phyloP scores from a whole-genome alignment of 495 filamentous ascomycete genomes.

The Glutinoglossum americanum region DNA sequence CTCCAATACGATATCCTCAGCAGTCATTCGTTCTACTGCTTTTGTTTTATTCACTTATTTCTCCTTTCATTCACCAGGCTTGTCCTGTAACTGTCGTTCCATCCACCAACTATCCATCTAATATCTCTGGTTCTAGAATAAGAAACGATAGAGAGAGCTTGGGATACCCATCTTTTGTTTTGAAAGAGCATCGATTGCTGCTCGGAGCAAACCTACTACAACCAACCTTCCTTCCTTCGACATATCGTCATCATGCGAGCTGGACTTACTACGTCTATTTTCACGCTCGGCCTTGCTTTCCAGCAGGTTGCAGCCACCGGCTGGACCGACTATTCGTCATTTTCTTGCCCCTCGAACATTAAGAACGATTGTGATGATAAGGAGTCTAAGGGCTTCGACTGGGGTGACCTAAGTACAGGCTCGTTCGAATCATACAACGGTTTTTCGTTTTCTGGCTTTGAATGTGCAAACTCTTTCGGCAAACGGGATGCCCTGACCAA shows the following conservation, averaged over 20 bases:
- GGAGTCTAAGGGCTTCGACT: constrained; percentile 50
- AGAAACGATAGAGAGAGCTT: neutral
- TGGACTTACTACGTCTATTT: neutral
- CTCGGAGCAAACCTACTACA: neutral
- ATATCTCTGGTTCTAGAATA: neutral
- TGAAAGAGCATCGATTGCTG: neutral
- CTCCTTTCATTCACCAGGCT: neutral
- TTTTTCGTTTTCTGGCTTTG: constrained; percentile 52
- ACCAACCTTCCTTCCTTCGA: neutral
- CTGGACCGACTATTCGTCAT: constrained; percentile 39
- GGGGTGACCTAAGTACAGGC: constrained; percentile 37
- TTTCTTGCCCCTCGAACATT: constrained; percentile 47
- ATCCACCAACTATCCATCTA: neutral
- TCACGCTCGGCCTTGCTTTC: constrained; percentile 2
- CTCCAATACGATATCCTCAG: neutral
- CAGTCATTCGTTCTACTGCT: constrained; percentile 2
- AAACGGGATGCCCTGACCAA: constrained; percentile 13
- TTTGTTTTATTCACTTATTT: neutral
- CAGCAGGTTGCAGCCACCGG: constrained; percentile 8
- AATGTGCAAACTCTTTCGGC: constrained; percentile 33
- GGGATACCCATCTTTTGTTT: neutral
- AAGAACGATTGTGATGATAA: constrained; percentile 52
- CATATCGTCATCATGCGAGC: constrained; percentile 3
- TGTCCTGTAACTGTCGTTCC: neutral
- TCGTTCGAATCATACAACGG: constrained; percentile 44